Evolutionary conservation across 2,329 filamentous ascomycete species (phyloP).

Genomic region (Stemphylium beticola): DNA sequence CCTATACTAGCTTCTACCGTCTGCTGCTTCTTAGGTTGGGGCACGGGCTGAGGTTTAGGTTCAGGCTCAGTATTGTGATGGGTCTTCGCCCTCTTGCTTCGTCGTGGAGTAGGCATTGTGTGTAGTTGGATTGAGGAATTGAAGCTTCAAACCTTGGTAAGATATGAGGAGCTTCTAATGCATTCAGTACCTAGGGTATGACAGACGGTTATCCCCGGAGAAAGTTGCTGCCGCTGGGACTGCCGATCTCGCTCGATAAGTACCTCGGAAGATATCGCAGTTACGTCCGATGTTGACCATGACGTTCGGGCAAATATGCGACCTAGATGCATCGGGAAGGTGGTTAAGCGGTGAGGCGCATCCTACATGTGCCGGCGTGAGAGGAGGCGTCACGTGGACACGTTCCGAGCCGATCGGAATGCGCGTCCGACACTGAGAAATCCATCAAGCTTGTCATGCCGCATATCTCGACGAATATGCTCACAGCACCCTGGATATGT

Average conservation of each 20-base stretch:
- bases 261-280: slow-evolving; percentile 22
- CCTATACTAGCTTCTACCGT: slow-evolving; percentile 18
- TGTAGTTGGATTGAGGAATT: neutral
- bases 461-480: slow-evolving; percentile 41
- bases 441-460: slow-evolving; percentile 12
- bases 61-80: slow-evolving; percentile 7
- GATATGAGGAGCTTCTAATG: slow-evolving; percentile 6
- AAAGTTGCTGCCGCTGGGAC: slow-evolving; percentile 27
- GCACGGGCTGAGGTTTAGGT: neutral
- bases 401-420: slow-evolving; percentile 27
- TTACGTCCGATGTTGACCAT: slow-evolving; percentile 12
- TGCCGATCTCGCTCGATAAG: slow-evolving; percentile 32
- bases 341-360: slow-evolving; percentile 8
- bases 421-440: slow-evolving; percentile 24
- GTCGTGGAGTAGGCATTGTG: slow-evolving; percentile 19
- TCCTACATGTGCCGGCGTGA: slow-evolving; percentile 4
- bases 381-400: slow-evolving; percentile 33
- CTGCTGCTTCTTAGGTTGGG: neutral
- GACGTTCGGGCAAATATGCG: slow-evolving; percentile 2
- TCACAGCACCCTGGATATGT: slow-evolving; percentile 53
- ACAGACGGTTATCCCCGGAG: slow-evolving; percentile 40
- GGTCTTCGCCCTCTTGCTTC: slow-evolving; percentile 21
- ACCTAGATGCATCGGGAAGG: slow-evolving; percentile 20
- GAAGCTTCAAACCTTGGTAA: slow-evolving; percentile 9
- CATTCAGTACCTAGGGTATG: slow-evolving; percentile 13